phyloP scores from a whole-genome alignment of 192 early-diverging fungal species.

The Backusella psychrophila region DNA sequence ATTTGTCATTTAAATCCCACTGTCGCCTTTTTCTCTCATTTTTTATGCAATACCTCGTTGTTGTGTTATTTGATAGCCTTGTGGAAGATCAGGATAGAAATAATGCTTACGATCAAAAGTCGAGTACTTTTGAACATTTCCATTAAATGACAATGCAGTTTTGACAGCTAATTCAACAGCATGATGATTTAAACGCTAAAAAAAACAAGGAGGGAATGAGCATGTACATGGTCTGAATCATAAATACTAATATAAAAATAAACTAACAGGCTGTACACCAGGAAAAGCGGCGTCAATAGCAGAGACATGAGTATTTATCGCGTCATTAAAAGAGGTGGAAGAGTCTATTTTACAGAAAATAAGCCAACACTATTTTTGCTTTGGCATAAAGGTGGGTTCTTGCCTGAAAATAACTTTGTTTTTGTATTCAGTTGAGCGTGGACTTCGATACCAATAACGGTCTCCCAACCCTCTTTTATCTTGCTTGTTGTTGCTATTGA shows the following conservation, averaged over 20 bases:
- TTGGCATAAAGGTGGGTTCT: neutral
- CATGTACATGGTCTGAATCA: neutral
- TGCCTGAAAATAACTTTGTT: constrained; percentile 86
- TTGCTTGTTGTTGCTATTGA: neutral
- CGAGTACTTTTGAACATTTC: constrained; percentile 60
- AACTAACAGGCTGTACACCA: constrained; percentile 74
- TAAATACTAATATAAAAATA: neutral
- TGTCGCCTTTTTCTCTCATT: neutral
- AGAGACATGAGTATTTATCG: constrained; percentile 74
- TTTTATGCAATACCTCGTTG: constrained; percentile 49
- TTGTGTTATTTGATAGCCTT: constrained; percentile 96
- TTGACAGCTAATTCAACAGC: constrained; percentile 72
- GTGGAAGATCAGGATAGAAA: constrained; percentile 91
- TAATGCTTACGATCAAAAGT: constrained; percentile 96
- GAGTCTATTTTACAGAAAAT: constrained; percentile 22
- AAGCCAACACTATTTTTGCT: neutral
- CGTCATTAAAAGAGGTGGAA: constrained; percentile 49
- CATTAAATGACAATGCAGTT: constrained; percentile 68
- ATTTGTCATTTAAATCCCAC: neutral
- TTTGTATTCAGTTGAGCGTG: constrained; percentile 77
- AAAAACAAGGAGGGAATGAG: neutral
- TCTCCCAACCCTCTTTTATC: constrained; percentile 47
- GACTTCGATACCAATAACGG: constrained; percentile 88
- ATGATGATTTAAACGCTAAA: constrained; percentile 65
- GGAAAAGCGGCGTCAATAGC: constrained; percentile 84